phyloP scores from a whole-genome alignment of 2,329 filamentous ascomycete genomes.

The Fusarium buharicum region DNA sequence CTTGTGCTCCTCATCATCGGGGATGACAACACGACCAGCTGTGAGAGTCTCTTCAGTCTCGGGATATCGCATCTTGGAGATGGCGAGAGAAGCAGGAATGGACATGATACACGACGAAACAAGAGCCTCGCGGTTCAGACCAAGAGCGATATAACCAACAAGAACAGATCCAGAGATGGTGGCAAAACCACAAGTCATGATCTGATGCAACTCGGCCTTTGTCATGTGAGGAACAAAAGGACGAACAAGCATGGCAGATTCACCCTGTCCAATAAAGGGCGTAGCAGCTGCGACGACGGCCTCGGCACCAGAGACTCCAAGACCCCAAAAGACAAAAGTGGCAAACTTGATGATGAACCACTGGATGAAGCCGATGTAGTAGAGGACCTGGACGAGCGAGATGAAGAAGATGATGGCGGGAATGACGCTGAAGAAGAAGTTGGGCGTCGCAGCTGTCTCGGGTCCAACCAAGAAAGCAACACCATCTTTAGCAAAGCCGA shows the following conservation, averaged over 20 bases:
- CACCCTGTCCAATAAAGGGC: conserved; percentile 93
- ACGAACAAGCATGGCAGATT: conserved; percentile 91
- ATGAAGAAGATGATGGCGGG: conserved; percentile 97
- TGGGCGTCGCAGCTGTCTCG: conserved; percentile 60
- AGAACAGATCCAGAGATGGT: conserved; percentile 91
- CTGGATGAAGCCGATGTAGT: conserved; percentile 82
- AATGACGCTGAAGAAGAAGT: conserved; percentile 83
- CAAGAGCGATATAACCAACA: conserved; percentile 85
- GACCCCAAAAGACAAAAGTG: conserved; percentile 89
- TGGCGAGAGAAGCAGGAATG: conserved; percentile 88
- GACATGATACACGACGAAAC: conserved; percentile 96
- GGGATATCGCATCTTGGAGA: conserved; percentile 89
- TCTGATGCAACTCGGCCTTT: conserved; percentile 86
- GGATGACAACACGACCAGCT: conserved; percentile 81
- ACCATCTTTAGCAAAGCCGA: conserved; percentile 80
- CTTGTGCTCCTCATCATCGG: conserved; percentile 79
- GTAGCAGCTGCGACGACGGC: conserved; percentile 94
- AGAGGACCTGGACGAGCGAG: conserved; percentile 86
- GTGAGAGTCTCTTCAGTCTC: conserved; percentile 89
- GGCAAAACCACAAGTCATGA: conserved; percentile 92
- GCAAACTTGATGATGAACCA: conserved; percentile 93
- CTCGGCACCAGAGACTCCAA: conserved; percentile 88
- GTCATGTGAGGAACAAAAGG: conserved; percentile 89
- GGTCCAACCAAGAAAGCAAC: conserved; percentile 70
- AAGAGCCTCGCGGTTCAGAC: conserved; percentile 84